Conservation (phyloP, 2,329 filamentous ascomycete genomes). For the Epichloe sp. region DNA sequence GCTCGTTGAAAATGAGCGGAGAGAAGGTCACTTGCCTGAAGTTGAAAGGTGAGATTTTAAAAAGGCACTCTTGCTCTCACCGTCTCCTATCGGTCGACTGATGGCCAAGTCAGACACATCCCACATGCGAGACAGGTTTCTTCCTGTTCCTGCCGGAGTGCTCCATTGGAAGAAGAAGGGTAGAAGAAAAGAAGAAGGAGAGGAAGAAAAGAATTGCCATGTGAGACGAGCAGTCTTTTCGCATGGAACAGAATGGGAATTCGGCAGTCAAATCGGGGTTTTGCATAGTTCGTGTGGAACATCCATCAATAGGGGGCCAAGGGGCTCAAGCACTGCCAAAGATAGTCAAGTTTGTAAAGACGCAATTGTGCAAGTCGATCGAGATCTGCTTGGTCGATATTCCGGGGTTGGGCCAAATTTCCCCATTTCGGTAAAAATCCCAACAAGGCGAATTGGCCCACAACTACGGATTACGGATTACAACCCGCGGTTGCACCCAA, state of each 20-base stretch:
- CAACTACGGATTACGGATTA: not conserved
- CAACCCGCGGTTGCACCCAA: not conserved
- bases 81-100: no score
- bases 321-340: not conserved
- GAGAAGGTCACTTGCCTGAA: not conserved
- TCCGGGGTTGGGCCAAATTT: constrained; percentile 1
- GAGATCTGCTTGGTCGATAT: not conserved
- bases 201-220: no score
- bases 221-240: not conserved
- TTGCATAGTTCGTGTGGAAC: not conserved
- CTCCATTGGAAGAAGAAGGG: no score
- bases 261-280: not conserved
- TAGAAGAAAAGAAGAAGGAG: no score
- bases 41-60: not conserved
- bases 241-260: not conserved
- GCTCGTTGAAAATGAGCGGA: not conserved
- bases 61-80: no score
- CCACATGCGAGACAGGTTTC: no score
- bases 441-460: not conserved
- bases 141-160: no score
- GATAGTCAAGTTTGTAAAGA: not conserved
- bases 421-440: constrained; percentile 1
- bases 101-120: no score
- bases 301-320: not conserved
- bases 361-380: not conserved